phyloP scores from a whole-genome alignment of 2,329 filamentous ascomycete species.

The Monosporascus ibericus region DNA sequence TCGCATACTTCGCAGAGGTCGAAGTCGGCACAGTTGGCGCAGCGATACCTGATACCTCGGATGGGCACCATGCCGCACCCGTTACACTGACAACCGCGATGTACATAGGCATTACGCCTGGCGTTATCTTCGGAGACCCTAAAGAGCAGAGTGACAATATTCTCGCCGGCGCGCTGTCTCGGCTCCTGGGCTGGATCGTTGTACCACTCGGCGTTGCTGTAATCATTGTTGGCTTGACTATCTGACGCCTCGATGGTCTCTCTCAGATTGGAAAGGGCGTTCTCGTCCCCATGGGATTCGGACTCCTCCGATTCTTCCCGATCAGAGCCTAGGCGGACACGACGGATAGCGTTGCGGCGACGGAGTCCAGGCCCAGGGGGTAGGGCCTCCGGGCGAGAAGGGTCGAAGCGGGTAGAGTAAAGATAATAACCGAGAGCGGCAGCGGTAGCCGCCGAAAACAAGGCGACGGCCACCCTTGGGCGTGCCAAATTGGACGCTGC shows the following conservation, averaged over 20 bases:
- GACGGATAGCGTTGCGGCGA: slow-evolving; percentile 62
- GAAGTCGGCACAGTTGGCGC: slow-evolving; percentile 92
- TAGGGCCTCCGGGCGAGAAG: slow-evolving; percentile 18
- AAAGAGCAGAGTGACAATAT: slow-evolving; percentile 79
- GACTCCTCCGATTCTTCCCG: slow-evolving; percentile 32
- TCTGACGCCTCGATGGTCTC: slow-evolving; percentile 36
- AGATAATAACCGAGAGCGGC: slow-evolving; percentile 53
- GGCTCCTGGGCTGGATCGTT: slow-evolving; percentile 36
- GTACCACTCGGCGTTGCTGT: slow-evolving; percentile 44
- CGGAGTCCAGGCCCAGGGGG: slow-evolving; percentile 40
- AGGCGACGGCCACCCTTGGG: slow-evolving; percentile 48
- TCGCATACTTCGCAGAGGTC: slow-evolving; percentile 95
- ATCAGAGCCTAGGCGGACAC: slow-evolving; percentile 32
- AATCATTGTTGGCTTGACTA: slow-evolving; percentile 9
- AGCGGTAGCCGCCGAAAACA: slow-evolving; percentile 50
- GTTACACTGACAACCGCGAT: slow-evolving; percentile 89
- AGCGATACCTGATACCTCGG: slow-evolving; percentile 85
- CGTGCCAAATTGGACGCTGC: slow-evolving; percentile 50
- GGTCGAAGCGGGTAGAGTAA: slow-evolving; percentile 35
- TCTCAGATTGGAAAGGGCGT: slow-evolving; percentile 29
- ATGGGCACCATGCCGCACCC: slow-evolving; percentile 84
- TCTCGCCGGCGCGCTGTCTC: slow-evolving; percentile 59
- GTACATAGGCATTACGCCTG: slow-evolving; percentile 79
- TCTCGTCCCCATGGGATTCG: slow-evolving; percentile 39
- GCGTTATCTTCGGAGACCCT: slow-evolving; percentile 92